Percentiles rank a stretch among this genome's conserved stretches.
phyloP scores from a whole-genome alignment of 441 rosid genomes.

The Biscutella laevigata region DNA sequence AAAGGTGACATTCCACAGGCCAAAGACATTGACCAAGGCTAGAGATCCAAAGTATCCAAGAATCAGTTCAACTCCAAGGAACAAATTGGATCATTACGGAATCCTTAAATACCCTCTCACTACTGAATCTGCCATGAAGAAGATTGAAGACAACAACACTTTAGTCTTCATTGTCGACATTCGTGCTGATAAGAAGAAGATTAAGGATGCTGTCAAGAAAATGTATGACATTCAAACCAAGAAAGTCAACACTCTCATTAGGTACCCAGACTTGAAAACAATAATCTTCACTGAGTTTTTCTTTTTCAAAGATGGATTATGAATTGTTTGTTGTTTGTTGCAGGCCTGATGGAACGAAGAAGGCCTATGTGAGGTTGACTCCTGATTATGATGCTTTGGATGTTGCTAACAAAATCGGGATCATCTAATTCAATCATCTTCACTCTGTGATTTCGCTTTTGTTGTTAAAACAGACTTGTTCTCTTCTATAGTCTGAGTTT shows the following conservation, averaged over 20 bases:
- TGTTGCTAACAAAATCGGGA: constrained; percentile 92
- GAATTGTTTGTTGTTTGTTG: constrained; percentile 1
- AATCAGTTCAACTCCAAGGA: constrained; percentile 30
- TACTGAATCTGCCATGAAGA: constrained; percentile 82
- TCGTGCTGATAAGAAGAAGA: constrained; percentile 88
- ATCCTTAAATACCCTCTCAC: constrained; percentile 44
- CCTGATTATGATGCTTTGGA: constrained; percentile 85
- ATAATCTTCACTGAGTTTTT: no score
- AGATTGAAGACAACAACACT: constrained; percentile 92
- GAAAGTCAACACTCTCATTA: constrained; percentile 93
- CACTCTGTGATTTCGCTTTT: not conserved
- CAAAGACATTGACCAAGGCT: constrained; percentile 44
- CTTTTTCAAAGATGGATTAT: no score
- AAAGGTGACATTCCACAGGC: constrained; percentile 81
- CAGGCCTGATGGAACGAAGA: constrained; percentile 98
- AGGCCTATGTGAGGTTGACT: constrained; percentile 85
- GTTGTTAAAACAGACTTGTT: constrained; percentile 14
- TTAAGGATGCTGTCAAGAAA: constrained; percentile 84
- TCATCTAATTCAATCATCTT: constrained; percentile 43
- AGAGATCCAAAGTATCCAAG: constrained; percentile 29
- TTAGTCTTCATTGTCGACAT: constrained; percentile 90
- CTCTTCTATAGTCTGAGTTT: constrained; percentile 14
- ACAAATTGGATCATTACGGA: constrained; percentile 35
- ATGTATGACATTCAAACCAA: constrained; percentile 90
- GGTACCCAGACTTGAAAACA: constrained; percentile 43